Evolutionary conservation across 2,329 filamentous ascomycete genomes (phyloP), one percentile per base, ranked within the genome.

Genomic region (Botryotinia globosa): DNA sequence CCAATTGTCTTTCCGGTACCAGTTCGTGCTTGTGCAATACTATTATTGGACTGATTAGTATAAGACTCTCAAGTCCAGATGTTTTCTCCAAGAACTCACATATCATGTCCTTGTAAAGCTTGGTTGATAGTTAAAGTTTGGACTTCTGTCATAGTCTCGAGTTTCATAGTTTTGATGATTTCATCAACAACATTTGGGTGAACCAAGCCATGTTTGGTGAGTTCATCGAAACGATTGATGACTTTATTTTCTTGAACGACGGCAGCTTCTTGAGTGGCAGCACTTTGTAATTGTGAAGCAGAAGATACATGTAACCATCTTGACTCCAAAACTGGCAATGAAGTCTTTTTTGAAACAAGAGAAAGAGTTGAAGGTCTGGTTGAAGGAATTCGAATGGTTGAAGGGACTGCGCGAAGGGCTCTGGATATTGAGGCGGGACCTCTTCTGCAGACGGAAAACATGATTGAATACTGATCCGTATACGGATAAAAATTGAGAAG

Each of bases 1-100:
- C 93, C 96, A 73, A 98, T 84, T 0, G 96, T 99, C 84, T 99
- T 99, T 80, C 96, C 96, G 4, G 96, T 98, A 82, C 96, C 96
- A 12, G 96, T 99, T 84, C 93, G 97, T 75, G 96, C 96, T 85
- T 98, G 96, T 51, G 95, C 96, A 78, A 98, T 88, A 77, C 92
- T 94, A 77, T 29, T 54, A 18, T 29, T 48, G n/a, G 65, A 78
- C 63, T 78, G 75, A 71, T 72, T 48, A 39, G 37, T 14, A 54
- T 69, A 22, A 14, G 20, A 2, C 54, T n/a, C 48, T 42, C 18
- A 39, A 16, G 12, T 6, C 34, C 14, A 56, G n/a, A 25, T 10
- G 3, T 20, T 16, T 14, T 56, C 1, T 56, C 22, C 8, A 37
- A 42, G 0, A 16, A 78, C 79, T 74, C 79, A 81, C 80, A 81